Evolutionary conservation across 2,329 filamentous ascomycete species (phyloP), one percentile per base, ranked within the genome.

Genomic region (Neocatenulostroma microsporum): DNA sequence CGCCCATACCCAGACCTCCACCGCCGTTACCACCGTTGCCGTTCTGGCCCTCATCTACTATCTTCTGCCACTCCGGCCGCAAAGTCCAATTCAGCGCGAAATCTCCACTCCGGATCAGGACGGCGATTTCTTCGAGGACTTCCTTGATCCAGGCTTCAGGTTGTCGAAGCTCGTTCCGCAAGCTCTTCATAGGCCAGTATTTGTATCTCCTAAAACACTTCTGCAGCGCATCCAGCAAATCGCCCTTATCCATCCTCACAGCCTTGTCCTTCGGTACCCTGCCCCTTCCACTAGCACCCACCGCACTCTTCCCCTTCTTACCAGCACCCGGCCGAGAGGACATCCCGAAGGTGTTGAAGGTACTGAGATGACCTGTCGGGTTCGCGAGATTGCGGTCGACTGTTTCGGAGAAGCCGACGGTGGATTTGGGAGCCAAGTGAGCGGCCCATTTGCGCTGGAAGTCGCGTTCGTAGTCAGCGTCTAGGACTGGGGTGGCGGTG

Each of bases 141-240:
- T 91, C 78, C 37, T 89, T 86, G 44, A 98, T 75, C 60, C 88
- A 96, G n/a, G 82, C 80, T 58, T 96, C 91, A 2, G 91, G 91
- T 63, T 98, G 91, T 41, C 80, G 76, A 25, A 93, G 75, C 42
- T 74, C 69, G 34, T 78, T 72, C 46, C 86, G 85, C 49, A 98
- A 74, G 4, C 82, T 77, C 56, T 85, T 88, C 71, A 96, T 84
- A n/a, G 83, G 80, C 88, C 89, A 98, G 63, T 91, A 96, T 51
- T 81, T 79, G 70, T 83, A 94, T 53, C 82, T 70, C 39, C 80
- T 76, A 76, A 95, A 98, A 57, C 80, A 82, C 32, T 74, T 67
- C 68, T 89, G 87, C 43, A 98, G 80, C 46, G 77, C 74, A 64
- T 95, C 88, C 45, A 98, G 78, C 54, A 30, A 13, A 6, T 91